A percentile compares a stretch with the other conserved stretches of the same genome.
phyloP scores from a whole-genome alignment of 1,284 basidiomycete genomes.

The Pholiota adiposa region DNA sequence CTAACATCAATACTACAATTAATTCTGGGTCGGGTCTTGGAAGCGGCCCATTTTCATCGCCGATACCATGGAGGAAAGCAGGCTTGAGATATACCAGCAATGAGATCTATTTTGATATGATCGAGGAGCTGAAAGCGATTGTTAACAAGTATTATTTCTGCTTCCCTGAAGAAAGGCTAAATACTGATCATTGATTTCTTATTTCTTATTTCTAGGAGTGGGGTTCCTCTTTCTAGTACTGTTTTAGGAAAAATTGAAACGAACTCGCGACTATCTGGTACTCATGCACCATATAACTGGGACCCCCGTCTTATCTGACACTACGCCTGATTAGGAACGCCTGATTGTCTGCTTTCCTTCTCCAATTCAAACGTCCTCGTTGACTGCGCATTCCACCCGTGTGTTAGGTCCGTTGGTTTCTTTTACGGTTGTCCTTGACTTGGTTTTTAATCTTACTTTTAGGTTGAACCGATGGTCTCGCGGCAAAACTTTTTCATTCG shows the following conservation, averaged over 20 bases:
- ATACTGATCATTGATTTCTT: neutral
- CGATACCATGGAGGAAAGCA: slow-evolving; percentile 92
- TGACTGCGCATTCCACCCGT: slow-evolving; percentile 90
- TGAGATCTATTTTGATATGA: slow-evolving; percentile 93
- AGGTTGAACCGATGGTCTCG: slow-evolving; percentile 84
- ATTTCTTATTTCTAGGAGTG: slow-evolving; percentile 54
- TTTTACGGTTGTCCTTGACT: neutral
- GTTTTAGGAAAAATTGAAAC: slow-evolving; percentile 84
- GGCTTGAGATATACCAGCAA: slow-evolving; percentile 88
- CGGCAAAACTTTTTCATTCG: slow-evolving; percentile 84
- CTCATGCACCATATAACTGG: slow-evolving; percentile 7
- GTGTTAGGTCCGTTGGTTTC: slow-evolving; percentile 69
- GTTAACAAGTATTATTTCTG: slow-evolving; percentile 70
- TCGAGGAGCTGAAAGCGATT: slow-evolving; percentile 83
- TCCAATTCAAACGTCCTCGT: slow-evolving; percentile 76
- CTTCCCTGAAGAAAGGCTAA: neutral
- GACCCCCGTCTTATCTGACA: slow-evolving; percentile 5
- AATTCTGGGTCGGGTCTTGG: slow-evolving; percentile 46
- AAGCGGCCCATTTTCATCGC: slow-evolving; percentile 84
- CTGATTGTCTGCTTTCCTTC: slow-evolving; percentile 85
- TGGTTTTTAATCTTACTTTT: neutral
- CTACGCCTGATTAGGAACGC: slow-evolving; percentile 64
- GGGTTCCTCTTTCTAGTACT: slow-evolving; percentile 70
- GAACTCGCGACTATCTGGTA: slow-evolving; percentile 83
- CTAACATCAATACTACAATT: slow-evolving; percentile 47